Evolutionary conservation across 2,329 filamentous ascomycete species (phyloP), one percentile per base, ranked within the genome.

Genomic region (Emmonsia crescens): DNA sequence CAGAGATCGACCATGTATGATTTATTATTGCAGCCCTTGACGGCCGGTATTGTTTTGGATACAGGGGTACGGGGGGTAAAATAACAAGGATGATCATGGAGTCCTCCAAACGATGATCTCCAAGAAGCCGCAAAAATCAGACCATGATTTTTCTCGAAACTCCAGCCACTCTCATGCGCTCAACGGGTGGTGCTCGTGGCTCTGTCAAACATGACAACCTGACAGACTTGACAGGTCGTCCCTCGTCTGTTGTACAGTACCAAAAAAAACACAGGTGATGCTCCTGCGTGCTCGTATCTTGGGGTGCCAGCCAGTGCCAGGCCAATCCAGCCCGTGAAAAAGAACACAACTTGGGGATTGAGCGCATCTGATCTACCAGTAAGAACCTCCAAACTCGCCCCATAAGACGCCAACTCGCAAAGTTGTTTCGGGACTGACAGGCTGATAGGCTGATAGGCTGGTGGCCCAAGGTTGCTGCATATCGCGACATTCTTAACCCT

Each of bases 381-480:
- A 29, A 44, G n/a, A 57, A 44, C 36, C 55, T 21, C 21, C 24
- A 31, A 44, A 14, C 24, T 29, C 10, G 38, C 38, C 21, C 55
- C 38, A 44, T n/a, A n/a, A 42, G 38, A 31, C 55, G 55, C 55
- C 55, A 57, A 57, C 38, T 12, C 21, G 44, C 38, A 24, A 42
- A 16, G 21, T n/a, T 44, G 36, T 57, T 57, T 57, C 55, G 55
- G 55, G 38, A 29, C 24, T 44, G 55, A 57, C 55, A 42, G 55
- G 24, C n/a, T 56, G 24, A 44, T 57, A 31, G 55, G 36, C 36
- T 56, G 54, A 56, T 40, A 12, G 14, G 54, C 33, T 27, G 54
- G 33, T 21, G 21, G 54, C 19, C 55, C 36, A 57, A 38, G 33
- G 38, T n/a, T 57, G 55, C 31, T 29, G 24, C 55, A 57, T 38